A percentile compares a stretch with the other conserved stretches of the same genome.
These are phyloP conservation scores for Zygotorulaspora mrakii DNA, from an alignment of 1,139 yeast species.

Conservation along the genomic window DNA sequence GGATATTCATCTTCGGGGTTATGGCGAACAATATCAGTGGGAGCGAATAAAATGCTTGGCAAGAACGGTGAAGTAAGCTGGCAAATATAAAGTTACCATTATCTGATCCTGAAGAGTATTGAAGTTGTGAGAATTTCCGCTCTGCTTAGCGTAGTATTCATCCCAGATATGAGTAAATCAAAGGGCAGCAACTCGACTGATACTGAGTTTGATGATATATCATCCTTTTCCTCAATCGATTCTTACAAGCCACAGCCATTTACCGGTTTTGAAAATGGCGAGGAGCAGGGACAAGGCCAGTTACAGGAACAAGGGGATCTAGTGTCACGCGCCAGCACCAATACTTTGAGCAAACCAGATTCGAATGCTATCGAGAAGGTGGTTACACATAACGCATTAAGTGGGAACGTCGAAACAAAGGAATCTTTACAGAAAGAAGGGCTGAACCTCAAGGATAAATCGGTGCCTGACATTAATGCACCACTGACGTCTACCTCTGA, in stretches of 20 bases:
- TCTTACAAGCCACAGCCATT: conserved; percentile 31
- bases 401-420: conserved; percentile 27
- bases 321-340: conserved; percentile 19
- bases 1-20: conserved; percentile 1
- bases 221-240: conserved; percentile 30
- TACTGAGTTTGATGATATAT: conserved; percentile 27
- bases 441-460: conserved; percentile 19
- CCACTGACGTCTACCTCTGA: conserved; percentile 21
- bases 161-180: conserved; percentile 3
- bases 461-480: conserved; percentile 28
- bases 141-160: too few relatives aligned
- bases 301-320: conserved; percentile 8
- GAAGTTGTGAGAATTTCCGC: not conserved
- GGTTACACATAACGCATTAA: conserved; percentile 23
- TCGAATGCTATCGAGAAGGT: conserved; percentile 26
- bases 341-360: conserved; percentile 19
- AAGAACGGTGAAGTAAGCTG: not conserved
- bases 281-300: conserved; percentile 1
- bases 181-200: conserved; percentile 10
- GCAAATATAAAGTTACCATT: not conserved
- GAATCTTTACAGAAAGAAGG: conserved; percentile 28
- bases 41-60: not conserved
- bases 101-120: not conserved
- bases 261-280: conserved; percentile 16
- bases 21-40: not conserved